Percentiles rank a stretch among this genome's conserved stretches.
phyloP scores from a whole-genome alignment of 1,284 basidiomycete species.

The Chalciporus sp. region DNA sequence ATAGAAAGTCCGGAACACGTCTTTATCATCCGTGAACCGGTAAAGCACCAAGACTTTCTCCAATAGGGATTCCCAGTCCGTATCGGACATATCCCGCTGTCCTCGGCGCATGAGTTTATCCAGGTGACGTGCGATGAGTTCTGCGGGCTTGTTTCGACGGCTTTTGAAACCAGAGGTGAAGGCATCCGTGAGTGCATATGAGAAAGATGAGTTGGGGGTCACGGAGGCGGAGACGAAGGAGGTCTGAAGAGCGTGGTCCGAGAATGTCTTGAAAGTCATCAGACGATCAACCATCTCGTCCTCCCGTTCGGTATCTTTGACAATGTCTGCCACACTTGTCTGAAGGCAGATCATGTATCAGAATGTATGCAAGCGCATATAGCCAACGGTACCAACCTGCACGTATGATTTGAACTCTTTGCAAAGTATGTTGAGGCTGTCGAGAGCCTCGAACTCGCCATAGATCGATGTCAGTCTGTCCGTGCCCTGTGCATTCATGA shows the following conservation, averaged over 20 bases:
- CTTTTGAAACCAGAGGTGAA: constrained; percentile 84
- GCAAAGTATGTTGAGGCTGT: constrained; percentile 56
- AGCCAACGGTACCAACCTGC: constrained; percentile 40
- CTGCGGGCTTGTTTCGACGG: constrained; percentile 87
- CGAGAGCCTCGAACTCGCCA: constrained; percentile 62
- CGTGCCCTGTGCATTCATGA: constrained; percentile 55
- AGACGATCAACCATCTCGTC: constrained; percentile 82
- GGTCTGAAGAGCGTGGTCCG: constrained; percentile 37
- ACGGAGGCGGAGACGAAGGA: constrained; percentile 26
- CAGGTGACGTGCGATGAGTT: constrained; percentile 92
- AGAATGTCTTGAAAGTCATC: constrained; percentile 69
- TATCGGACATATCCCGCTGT: constrained; percentile 73
- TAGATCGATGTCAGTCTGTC: constrained; percentile 62
- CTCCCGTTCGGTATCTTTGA: constrained; percentile 58
- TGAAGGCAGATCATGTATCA: constrained; percentile 29
- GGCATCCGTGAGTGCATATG: constrained; percentile 69
- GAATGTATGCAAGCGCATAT: background rate
- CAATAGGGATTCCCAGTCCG: constrained; percentile 69
- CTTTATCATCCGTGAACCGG: constrained; percentile 88
- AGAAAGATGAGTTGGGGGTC: constrained; percentile 56
- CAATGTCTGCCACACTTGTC: constrained; percentile 57
- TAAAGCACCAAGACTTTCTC: constrained; percentile 84
- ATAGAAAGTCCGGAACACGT: constrained; percentile 96
- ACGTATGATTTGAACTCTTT: constrained; percentile 65
- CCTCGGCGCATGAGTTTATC: constrained; percentile 87